phyloP scores from a whole-genome alignment of 176 grass and related monocot genomes.

The Themeda triandra region DNA sequence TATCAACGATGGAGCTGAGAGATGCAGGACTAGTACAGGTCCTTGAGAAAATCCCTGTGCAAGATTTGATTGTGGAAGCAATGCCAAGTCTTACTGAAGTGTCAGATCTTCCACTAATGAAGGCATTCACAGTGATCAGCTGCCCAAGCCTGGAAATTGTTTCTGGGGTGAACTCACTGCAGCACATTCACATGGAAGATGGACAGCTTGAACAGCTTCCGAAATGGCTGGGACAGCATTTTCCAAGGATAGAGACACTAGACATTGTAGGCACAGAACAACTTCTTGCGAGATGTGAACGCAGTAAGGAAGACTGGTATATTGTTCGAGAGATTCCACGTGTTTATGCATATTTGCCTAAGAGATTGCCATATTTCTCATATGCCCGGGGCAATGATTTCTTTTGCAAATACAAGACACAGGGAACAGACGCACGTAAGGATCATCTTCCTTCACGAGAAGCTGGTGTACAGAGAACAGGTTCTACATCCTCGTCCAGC shows the following conservation, averaged over 20 bases:
- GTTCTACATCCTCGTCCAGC: background rate
- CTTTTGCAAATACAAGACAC: background rate
- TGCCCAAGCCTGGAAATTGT: constrained; percentile 7
- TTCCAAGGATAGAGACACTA: background rate
- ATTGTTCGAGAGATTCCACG: constrained; percentile 14
- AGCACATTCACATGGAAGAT: constrained; percentile 19
- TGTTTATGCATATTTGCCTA: constrained; percentile 1
- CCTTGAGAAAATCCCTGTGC: background rate
- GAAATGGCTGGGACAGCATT: constrained; percentile 10
- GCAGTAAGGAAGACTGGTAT: background rate
- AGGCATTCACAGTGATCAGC: background rate
- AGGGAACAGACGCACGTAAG: background rate
- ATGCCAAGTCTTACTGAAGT: background rate
- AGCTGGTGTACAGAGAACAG: background rate
- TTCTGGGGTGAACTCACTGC: background rate
- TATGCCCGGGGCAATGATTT: constrained; percentile 5
- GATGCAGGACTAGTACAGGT: background rate
- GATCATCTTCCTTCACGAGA: background rate
- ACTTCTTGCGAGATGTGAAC: constrained; percentile 8
- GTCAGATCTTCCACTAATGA: background rate
- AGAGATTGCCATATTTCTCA: background rate
- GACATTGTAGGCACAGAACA: background rate
- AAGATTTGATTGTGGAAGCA: background rate
- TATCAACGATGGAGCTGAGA: background rate
- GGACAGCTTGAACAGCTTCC: background rate